Conservation (phyloP, 164 flowering plant species). For the Echeveria elegans region DNA sequence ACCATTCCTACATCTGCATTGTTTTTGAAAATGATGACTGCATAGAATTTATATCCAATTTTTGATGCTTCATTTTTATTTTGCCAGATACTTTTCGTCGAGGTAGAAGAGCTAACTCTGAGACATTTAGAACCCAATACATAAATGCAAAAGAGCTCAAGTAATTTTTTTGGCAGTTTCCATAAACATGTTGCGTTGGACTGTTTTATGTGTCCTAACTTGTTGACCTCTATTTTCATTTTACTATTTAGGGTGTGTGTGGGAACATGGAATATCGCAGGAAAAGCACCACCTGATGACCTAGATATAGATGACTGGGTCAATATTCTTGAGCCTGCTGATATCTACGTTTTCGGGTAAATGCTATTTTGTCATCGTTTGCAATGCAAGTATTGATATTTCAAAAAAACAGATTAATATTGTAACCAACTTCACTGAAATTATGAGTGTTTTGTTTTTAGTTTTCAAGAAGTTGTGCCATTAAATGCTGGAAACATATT, state of each 20-base stretch:
- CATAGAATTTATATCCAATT: constrained; percentile 1
- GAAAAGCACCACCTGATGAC: constrained; percentile 67
- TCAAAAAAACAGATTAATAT: background rate
- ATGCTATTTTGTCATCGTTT: background rate
- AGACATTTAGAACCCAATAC: constrained; percentile 82
- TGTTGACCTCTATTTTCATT: background rate
- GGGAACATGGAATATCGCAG: constrained; percentile 95
- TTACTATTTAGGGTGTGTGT: background rate
- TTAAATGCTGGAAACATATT: constrained; percentile 90
- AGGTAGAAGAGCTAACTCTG: constrained; percentile 70
- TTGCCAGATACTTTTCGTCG: constrained; percentile 35
- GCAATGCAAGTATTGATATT: background rate
- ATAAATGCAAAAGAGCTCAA: constrained; percentile 73
- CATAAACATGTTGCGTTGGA: background rate
- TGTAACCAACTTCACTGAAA: background rate
- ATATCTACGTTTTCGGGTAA: constrained; percentile 93
- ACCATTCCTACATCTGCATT: background rate
- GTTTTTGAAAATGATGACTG: background rate
- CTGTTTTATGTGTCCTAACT: background rate
- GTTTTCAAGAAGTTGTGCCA: constrained; percentile 94
- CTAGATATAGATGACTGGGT: constrained; percentile 79
- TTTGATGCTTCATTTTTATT: background rate
- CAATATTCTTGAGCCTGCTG: constrained; percentile 59
- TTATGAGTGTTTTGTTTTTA: constrained; percentile 19
- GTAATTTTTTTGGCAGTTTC: constrained; percentile 25